Evolutionary conservation across 192 early-diverging fungal genomes (phyloP).

Genomic region (Geranomyces variabilis): DNA sequence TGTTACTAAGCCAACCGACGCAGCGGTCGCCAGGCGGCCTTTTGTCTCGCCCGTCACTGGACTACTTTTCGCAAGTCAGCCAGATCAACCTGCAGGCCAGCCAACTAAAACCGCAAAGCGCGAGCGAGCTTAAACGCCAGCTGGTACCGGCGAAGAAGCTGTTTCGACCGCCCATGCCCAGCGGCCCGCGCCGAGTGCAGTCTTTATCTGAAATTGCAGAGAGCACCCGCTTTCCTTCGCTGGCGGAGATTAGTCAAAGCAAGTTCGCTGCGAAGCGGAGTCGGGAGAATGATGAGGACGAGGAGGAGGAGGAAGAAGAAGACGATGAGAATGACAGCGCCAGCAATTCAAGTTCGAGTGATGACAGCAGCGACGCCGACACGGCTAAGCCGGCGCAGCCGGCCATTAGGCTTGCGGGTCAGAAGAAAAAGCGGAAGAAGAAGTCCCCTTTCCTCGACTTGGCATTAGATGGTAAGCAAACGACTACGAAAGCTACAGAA

Average conservation of each 20-base stretch:
- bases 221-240: not conserved
- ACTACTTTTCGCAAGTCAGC: constrained; percentile 8
- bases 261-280: too few relatives aligned
- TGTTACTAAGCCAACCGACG: not conserved
- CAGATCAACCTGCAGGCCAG: not conserved
- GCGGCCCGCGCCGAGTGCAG: not conserved
- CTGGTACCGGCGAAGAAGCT: not conserved
- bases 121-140: not conserved
- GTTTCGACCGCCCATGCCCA: not conserved
- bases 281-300: not conserved
- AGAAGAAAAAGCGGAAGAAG: constrained; percentile 12
- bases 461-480: constrained; percentile 15
- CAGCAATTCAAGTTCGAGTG: not conserved
- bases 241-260: not conserved
- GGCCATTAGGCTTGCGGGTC: constrained; percentile 15
- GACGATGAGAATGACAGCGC: not conserved
- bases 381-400: not conserved
- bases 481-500: too few relatives aligned
- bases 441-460: constrained; percentile 21
- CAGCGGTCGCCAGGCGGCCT: not conserved
- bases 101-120: not conserved
- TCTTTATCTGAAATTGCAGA: constrained; percentile 7
- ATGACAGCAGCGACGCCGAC: constrained; percentile 3
- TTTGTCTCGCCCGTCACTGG: not conserved
- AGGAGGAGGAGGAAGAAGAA: constrained; percentile 4